phyloP scores from a whole-genome alignment of 805 yeast genomes.

The Geotrichum ghanense region DNA sequence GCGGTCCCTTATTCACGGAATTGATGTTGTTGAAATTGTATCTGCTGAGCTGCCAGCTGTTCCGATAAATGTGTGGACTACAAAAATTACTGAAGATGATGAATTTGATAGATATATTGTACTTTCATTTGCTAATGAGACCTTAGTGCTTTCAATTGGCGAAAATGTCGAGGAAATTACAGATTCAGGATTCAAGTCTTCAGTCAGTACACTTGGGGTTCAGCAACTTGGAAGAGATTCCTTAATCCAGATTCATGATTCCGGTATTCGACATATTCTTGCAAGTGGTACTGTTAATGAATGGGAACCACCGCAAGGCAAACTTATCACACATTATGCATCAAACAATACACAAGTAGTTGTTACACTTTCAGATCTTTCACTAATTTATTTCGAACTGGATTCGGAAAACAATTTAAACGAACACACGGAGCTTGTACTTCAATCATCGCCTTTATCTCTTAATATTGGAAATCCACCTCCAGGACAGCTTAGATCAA shows the following conservation, averaged over 20 bases:
- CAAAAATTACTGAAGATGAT: conserved; percentile 36
- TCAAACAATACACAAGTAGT: conserved; percentile 59
- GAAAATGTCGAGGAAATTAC: conserved; percentile 69
- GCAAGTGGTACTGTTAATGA: conserved; percentile 32
- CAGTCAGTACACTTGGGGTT: conserved; percentile 53
- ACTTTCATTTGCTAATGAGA: conserved; percentile 51
- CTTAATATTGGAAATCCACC: conserved; percentile 40
- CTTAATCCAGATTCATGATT: conserved; percentile 59
- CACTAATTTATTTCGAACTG: conserved; percentile 72
- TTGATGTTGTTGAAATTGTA: conserved; percentile 51
- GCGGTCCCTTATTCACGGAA: conserved; percentile 42
- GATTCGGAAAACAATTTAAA: conserved; percentile 53
- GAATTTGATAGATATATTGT: conserved; percentile 51
- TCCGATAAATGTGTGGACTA: conserved; percentile 55
- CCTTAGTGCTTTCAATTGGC: conserved; percentile 66
- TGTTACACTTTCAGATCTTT: conserved; percentile 60
- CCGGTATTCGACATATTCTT: conserved; percentile 54
- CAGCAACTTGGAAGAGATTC: conserved; percentile 55
- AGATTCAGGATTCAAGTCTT: conserved; percentile 47
- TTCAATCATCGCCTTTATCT: conserved; percentile 35
- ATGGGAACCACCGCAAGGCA: conserved; percentile 81
- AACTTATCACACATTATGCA: conserved; percentile 46
- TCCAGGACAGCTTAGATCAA: conserved; percentile 35
- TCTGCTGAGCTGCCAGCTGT: conserved; percentile 63
- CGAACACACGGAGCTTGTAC: conserved; percentile 54